A percentile compares a stretch with the other conserved stretches of the same genome.
phyloP scores from a whole-genome alignment of 192 early-diverging fungal species.

The Podila horticola region DNA sequence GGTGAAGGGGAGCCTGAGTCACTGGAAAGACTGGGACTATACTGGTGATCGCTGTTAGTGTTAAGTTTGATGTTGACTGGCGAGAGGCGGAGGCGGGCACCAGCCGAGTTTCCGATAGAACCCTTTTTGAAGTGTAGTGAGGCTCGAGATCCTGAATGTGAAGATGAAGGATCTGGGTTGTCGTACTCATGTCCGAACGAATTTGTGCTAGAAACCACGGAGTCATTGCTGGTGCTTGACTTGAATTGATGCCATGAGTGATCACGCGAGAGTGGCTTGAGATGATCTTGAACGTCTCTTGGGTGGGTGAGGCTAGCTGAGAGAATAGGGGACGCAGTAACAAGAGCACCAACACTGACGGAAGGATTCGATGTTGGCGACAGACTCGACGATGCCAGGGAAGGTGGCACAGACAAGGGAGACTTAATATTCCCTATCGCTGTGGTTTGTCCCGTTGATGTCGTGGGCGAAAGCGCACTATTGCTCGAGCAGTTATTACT shows the following conservation, averaged over 20 bases:
- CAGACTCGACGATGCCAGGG: conserved; percentile 3
- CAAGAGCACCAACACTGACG: background rate
- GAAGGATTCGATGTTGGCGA: conserved; percentile 4
- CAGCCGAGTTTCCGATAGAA: conserved; percentile 22
- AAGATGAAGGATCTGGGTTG: background rate
- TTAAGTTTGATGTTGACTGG: conserved; percentile 43
- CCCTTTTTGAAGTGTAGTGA: conserved; percentile 34
- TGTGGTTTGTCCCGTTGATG: background rate
- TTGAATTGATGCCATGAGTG: conserved; percentile 35
- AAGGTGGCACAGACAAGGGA: background rate
- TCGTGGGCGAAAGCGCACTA: background rate
- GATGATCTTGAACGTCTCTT: conserved; percentile 16
- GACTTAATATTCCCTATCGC: background rate
- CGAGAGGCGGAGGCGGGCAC: conserved; percentile 31
- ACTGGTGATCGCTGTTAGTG: conserved; percentile 24
- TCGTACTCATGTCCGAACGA: conserved; percentile 24
- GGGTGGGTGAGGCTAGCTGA: background rate
- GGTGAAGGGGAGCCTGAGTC: conserved; percentile 45
- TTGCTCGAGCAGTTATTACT: background rate
- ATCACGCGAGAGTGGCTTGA: conserved; percentile 9
- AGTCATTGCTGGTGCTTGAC: conserved; percentile 25
- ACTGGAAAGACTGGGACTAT: conserved; percentile 44
- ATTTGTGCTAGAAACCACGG: conserved; percentile 24
- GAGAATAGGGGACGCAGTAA: background rate
- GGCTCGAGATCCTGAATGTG: conserved; percentile 5